A percentile compares a stretch with the other conserved stretches of the same genome.
These are phyloP conservation scores for Pleodorina starrii DNA, from an alignment of 139 green algal genomes.

Conservation along the genomic window DNA sequence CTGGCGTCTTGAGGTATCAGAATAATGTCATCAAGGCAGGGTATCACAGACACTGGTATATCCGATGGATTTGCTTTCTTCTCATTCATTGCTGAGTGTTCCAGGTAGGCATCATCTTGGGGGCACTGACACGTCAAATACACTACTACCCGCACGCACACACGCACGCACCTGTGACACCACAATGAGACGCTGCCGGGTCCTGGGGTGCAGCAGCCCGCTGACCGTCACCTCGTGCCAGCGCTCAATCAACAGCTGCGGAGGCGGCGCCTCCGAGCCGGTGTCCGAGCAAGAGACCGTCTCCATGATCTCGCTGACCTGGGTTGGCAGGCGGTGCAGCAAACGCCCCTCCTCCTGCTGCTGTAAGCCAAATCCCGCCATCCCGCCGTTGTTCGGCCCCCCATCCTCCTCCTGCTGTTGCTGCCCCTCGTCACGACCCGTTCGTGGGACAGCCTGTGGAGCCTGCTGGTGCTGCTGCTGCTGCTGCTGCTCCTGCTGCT, in stretches of 20 bases:
- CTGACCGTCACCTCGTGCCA: constrained; percentile 32
- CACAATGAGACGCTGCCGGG: neutral
- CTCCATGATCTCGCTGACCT: neutral
- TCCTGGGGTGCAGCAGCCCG: neutral
- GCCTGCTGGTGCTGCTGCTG: neutral
- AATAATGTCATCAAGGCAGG: too few relatives aligned
- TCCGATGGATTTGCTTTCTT: neutral
- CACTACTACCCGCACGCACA: neutral
- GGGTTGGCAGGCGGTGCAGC: neutral
- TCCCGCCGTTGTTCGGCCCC: neutral
- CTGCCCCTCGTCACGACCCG: neutral
- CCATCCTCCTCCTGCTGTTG: neutral
- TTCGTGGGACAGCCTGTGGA: neutral
- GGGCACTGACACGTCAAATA: too few relatives aligned
- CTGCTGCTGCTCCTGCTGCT: neutral
- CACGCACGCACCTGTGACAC: neutral
- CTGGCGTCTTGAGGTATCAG: neutral
- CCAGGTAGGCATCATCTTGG: too few relatives aligned
- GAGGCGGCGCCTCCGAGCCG: neutral
- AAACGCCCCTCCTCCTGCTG: neutral
- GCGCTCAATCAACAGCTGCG: neutral
- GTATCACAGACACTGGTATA: neutral
- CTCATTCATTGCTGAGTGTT: neutral
- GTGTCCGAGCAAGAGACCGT: neutral
- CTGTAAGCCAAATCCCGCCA: neutral